Evolutionary conservation across 441 rosid genomes (phyloP), one percentile per base, ranked within the genome.

Genomic region (Bocquillonia castaneifolia): DNA sequence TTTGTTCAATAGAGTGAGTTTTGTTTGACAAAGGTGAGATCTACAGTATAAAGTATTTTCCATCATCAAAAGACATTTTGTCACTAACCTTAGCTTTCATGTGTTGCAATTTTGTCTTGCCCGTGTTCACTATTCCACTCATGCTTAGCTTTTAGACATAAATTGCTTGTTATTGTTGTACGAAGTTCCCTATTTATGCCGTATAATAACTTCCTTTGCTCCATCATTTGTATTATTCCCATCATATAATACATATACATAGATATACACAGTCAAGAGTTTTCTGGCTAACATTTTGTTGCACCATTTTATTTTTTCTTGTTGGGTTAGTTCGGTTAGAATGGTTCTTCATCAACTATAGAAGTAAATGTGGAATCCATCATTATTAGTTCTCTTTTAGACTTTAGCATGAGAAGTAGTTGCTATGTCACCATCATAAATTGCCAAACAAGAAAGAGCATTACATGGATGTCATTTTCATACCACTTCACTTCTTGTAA

Each of bases 361-460:
- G 65, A 66, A 74, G 80, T 78, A 70, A 77, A 76, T 74, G 74
- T 51, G 65, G 57, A 55, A 69, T 71, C 63, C 63, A 78, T 83
- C 68, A 76, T 81, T 72, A 69, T 64, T 39, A n/a, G 69, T 70
- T 70, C 54, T 66, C 61, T 77, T 76, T 81, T 69, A 77, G 76
- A 72, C 78, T 75, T 75, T 66, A 20, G 73, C 66, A 64, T 57
- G 80, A 58, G 55, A 69, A 73, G 80, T 82, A 25, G 88, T 75
- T 84, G 81, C 64, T 39, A 68, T 70, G 88, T 84, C 86, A n/a
- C 79, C 63, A 70, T 80, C 88, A 71, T 76, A 52, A 51, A 52
- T 66, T 72, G 59, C 78, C 61, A 57, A 73, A 66, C 72, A 59
- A 67, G 75, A 69, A 68, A 62, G 22, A 57, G 68, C 73, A 67